Evolutionary conservation across 345 rosid species (phyloP).

Genomic region (Bruguiera sexangula): DNA sequence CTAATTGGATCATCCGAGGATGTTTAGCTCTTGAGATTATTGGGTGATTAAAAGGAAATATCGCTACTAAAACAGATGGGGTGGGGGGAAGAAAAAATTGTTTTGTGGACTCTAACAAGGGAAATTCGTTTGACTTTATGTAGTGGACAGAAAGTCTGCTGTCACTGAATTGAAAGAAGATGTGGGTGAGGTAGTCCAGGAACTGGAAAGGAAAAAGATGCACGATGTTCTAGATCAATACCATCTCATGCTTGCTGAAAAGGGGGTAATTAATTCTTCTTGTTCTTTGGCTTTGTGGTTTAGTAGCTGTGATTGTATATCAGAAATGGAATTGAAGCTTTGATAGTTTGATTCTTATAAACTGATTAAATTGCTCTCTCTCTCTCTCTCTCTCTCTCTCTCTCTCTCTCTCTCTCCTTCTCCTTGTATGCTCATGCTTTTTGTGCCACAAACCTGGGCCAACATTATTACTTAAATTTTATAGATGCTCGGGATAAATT

Average conservation of each 20-base stretch:
- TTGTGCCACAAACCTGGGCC: too few relatives aligned
- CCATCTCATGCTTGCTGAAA: conserved; percentile 46
- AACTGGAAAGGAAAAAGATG: conserved; percentile 49
- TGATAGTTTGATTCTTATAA: not conserved
- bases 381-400: too few relatives aligned
- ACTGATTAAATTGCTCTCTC: too few relatives aligned
- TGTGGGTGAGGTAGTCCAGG: conserved; percentile 37
- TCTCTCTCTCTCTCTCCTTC: too few relatives aligned
- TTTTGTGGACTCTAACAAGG: not conserved
- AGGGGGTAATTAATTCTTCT: conserved; percentile 47
- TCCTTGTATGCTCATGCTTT: too few relatives aligned
- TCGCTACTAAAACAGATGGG: too few relatives aligned
- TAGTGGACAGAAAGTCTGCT: conserved; percentile 43
- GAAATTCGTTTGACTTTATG: conserved; percentile 8
- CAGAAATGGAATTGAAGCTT: conserved; percentile 1
- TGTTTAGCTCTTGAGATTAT: too few relatives aligned
- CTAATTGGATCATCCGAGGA: not conserved
- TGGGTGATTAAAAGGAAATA: too few relatives aligned
- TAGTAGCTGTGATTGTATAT: not conserved
- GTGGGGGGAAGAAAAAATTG: not conserved
- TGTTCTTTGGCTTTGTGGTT: not conserved
- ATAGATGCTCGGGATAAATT: too few relatives aligned
- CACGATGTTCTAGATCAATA: conserved; percentile 49
- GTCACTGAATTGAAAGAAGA: conserved; percentile 34
- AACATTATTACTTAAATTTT: too few relatives aligned